Evolutionary conservation across 352 stramenopile genomes (phyloP), one percentile per base, ranked within the genome.

Genomic region (Phytophthora citrophthora): DNA sequence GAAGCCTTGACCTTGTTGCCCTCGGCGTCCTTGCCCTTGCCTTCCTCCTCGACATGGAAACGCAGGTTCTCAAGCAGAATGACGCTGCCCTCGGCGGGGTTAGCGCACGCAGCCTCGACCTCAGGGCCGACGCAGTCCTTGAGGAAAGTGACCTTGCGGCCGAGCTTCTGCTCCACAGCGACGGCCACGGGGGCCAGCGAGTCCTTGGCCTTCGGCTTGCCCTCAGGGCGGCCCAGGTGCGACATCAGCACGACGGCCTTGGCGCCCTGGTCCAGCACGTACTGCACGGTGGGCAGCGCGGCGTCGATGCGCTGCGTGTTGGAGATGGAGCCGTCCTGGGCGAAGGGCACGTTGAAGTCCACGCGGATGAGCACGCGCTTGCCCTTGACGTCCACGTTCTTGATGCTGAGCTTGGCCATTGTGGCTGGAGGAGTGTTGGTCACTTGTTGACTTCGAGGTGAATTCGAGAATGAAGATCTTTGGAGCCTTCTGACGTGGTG

Each of bases 281-380:
- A 99, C 83, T 99, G 68, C 60, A 99, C 97, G 10, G 97, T 99
- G 34, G 98, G 84, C 72, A 99, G 61, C 73, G 91, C 92, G 31
- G 86, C 97, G 50, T 98, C 93, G 76, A 99, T 99, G 72, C 98
- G 96, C 73, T 99, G 97, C 61, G 97, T 99, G 89, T 99, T 99
- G 54, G 86, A 98, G 56, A 98, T 94, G 63, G 97, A 97, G 60
- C 94, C 97, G 74, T 97, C 92, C 23, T 47, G 44, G 15, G 87
- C 79, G 68, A 99, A 97, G 13, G 98, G 98, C 39, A 99, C 98
- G 79, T 99, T 99, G 65, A 99, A 98, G 87, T 99, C 98, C 61
- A 98, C 98, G 72, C 98, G 94, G 59, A 99, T 97, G 56, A 99
- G 90, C 60, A 99, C 97, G 77, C 96, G 98, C 87, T 99, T 98